Evolutionary conservation across 306 rosid genomes (phyloP), one percentile per base, ranked within the genome.

Genomic region (Styphnolobium japonicum): DNA sequence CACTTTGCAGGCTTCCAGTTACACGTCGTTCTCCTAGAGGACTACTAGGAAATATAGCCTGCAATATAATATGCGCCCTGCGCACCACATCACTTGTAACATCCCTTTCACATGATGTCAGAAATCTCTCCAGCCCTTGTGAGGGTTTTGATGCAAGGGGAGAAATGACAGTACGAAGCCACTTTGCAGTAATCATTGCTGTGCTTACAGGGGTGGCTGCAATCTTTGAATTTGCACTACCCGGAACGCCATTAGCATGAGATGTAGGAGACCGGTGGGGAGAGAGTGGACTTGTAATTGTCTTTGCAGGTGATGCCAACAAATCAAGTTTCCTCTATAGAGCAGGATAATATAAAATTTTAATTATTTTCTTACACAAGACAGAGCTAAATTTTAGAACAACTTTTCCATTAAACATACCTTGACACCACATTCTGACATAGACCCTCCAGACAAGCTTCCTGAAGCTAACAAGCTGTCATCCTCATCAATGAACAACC

Each of bases 111-210:
- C 99, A 96, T 0, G 94, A 93, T 69, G 94, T 73, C 60, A 96
- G 83, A 81, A 93, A 96, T 46, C 89, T 85, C 74, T 88, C 94
- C 73, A 96, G 90, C 86, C 93, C 99, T 4, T 79, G 82, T 3
- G 99, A 91, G 71, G 98, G 98, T 85, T 76, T 88, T 10, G 96
- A 85, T 10, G 97, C 87, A 76, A 96, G 96, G 40, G 94, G 98
- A 56, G 93, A 91, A 76, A 96, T 89, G 80, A 93, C 89, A 49
- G 93, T 93, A 33, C 99, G 89, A 57, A 96, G 99, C 99, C 99
- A 96, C 91, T 96, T 96, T 73, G 99, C 99, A 33, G 99, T 96
- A 61, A 96, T 96, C 99, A 96, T 96, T 70, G 99, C 98, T 15
- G 98, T 93, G 90, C 97, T 96, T 52, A 96, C 97, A 48, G 99